phyloP scores from a whole-genome alignment of 257 asterid genomes.

The Nicotiana knightiana region DNA sequence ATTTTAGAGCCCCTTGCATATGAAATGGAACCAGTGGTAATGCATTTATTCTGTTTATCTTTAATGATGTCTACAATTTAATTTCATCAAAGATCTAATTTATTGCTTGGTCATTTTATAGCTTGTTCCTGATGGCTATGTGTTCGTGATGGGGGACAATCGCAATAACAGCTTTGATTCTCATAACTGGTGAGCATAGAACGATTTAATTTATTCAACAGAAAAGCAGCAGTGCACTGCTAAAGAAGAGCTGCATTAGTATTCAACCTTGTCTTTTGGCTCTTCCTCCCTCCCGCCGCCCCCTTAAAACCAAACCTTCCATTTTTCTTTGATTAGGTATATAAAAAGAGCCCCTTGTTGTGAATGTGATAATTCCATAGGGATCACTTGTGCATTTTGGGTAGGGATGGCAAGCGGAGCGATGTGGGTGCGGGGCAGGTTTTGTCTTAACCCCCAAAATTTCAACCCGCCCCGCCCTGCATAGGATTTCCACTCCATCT shows the following conservation, averaged over 20 bases:
- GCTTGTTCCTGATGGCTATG: conserved; percentile 89
- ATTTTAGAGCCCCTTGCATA: conserved; percentile 81
- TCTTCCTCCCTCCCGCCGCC: neutral
- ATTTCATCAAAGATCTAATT: conserved; percentile 5
- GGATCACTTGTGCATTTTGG: neutral
- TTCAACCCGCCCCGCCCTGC: too few relatives aligned
- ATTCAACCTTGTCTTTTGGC: neutral
- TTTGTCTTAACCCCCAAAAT: too few relatives aligned
- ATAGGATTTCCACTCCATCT: too few relatives aligned
- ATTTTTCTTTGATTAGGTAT: neutral
- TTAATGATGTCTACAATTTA: neutral
- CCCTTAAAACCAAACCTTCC: neutral
- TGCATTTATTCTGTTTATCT: neutral
- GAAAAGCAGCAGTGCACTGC: neutral
- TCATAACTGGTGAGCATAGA: conserved; percentile 57
- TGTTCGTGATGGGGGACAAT: conserved; percentile 94
- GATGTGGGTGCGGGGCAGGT: too few relatives aligned
- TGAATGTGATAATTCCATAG: neutral
- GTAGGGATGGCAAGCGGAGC: too few relatives aligned
- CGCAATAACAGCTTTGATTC: conserved; percentile 94
- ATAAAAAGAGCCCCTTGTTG: neutral
- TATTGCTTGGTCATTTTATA: conserved; percentile 16
- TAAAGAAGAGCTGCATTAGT: neutral
- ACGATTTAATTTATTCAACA: neutral
- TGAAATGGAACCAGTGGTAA: conserved; percentile 85